Base-by-base conservation (phyloP, 768 basidiomycete species). In the Kwoniella dendrophila region DNA sequence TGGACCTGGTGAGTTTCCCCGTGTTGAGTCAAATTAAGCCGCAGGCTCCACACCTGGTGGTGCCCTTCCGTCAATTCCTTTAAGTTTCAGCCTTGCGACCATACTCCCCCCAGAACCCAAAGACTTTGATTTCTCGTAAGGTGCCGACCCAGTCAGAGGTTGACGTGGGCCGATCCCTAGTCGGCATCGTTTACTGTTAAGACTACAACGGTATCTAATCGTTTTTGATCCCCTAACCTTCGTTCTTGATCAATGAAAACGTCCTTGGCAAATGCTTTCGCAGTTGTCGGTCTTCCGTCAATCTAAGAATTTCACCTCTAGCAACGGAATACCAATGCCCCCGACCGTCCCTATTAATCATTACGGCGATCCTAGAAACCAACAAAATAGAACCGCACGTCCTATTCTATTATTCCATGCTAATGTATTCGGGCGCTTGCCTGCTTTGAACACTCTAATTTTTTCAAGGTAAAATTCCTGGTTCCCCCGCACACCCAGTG, bases 291-390 rank as follows among this genome's bases (percentile, higher is more conserved):
- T 88, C 87, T 88, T 87, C 83, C 82, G 83, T 85, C 83, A 85
- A 86, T 87, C 86, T 85, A 87, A 87, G 86, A 87, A 88, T 87
- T 87, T 87, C 87, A 88, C 87, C 86, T 87, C 87, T 87, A 85
- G 85, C 85, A 83, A 85, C 83, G 81, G 82, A 87, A 86, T 87
- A 87, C 86, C 81, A 86, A 86, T 87, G 86, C 86, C 86, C 86
- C 86, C 86, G 85, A 87, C 86, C 85, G 85, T 86, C 85, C 85
- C 86, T 85, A 87, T 87, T 85, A 85, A 86, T 86, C 69, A 87
- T 87, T 86, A 87, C 84, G 83, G 86, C 84, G 84, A 86, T 83
- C 84, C 85, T 86, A 86, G 84, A 86, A 87, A 87, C 86, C 86
- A 87, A 87, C 85, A 85, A 86, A 87, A 86, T 86, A 86, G 85